Evolutionary conservation across 2,329 filamentous ascomycete genomes (phyloP), one percentile per base, ranked within the genome.

Genomic region (Pleoardoris graminearum): DNA sequence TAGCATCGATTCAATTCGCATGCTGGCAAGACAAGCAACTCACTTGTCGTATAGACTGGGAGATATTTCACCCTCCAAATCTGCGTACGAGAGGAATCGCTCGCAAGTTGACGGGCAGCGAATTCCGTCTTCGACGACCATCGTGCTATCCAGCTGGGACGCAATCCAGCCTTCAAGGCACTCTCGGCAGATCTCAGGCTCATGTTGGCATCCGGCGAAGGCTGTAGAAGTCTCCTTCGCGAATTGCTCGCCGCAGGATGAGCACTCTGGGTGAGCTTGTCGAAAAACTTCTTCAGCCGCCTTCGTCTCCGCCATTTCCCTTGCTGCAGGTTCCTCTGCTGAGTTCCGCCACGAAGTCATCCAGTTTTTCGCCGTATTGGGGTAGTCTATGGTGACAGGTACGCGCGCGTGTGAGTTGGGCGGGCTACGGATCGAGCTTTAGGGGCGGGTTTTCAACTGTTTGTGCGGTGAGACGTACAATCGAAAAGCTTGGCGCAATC

Each of bases 81-180:
- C 75, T 16, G 67, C 62, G 56, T 77, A 77, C 4, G 68, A 60
- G 0, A 84, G 66, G 0, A 59, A 49, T 22, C 68, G 70, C 7
- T 71, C 60, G 56, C 81, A 84, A 51, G 82, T 79, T 0, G 21
- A 25, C 22, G 38, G 25, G 22, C 80, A 79, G 48, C 81, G 85
- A 35, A 66, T 67, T 37, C 83, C 75, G 8, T 76, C 68, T 19
- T 75, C 74, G 73, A 75, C 77, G 3, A 65, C n/a, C n/a, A n/a
- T 65, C 46, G 69, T 69, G 19, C 45, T 52, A 16, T 62, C 56
- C 25, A 74, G 57, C 50, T 73, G 66, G 3, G 65, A 62, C 1
- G 60, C 58, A 22, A 75, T 58, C 72, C 72, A 75, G 14, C 4
- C 39, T 12, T 66, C 52, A 8, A 72, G 60, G 49, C 72, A 75